Percentiles rank a stretch among this genome's conserved stretches.
Conservation (phyloP, 2,329 filamentous ascomycete genomes). For the Clonostachys rosea region DNA sequence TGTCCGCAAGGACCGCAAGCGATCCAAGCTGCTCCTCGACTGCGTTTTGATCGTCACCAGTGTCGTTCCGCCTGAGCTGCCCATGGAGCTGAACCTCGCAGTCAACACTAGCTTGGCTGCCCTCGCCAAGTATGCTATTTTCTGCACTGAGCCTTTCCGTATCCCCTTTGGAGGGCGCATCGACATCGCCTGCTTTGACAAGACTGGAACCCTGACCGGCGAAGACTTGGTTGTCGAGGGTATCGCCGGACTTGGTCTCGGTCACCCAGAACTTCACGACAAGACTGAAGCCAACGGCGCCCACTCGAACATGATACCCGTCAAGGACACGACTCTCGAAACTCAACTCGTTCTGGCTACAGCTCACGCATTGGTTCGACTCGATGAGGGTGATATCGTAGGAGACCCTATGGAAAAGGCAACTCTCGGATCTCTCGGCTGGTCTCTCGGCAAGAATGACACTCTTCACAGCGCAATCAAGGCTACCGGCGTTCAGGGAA, state of each 20-base stretch:
- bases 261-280: conserved; percentile 59
- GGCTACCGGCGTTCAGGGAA: conserved; percentile 44
- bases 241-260: conserved; percentile 82
- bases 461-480: conserved; percentile 60
- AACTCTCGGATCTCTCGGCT: conserved; percentile 82
- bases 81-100: conserved; percentile 95
- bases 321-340: conserved; percentile 67
- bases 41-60: conserved; percentile 97
- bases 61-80: conserved; percentile 95
- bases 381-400: conserved; percentile 95
- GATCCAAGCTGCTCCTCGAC: conserved; percentile 94
- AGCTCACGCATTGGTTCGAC: conserved; percentile 89
- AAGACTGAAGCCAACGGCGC: conserved; percentile 72
- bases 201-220: conserved; percentile 93
- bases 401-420: conserved; percentile 99
- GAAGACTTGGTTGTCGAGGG: conserved; percentile 97
- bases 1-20: conserved; percentile 89
- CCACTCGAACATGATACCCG: conserved; percentile 71
- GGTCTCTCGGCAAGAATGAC: conserved; percentile 89
- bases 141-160: conserved; percentile 97
- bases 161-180: conserved; percentile 95
- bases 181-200: conserved; percentile 96
- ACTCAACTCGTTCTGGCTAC: conserved; percentile 92
- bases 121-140: conserved; percentile 92
- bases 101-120: conserved; percentile 97